Percentiles rank a stretch among this genome's conserved stretches.
phyloP scores from a whole-genome alignment of 2,329 filamentous ascomycete species.

The Blastomyces silverae region DNA sequence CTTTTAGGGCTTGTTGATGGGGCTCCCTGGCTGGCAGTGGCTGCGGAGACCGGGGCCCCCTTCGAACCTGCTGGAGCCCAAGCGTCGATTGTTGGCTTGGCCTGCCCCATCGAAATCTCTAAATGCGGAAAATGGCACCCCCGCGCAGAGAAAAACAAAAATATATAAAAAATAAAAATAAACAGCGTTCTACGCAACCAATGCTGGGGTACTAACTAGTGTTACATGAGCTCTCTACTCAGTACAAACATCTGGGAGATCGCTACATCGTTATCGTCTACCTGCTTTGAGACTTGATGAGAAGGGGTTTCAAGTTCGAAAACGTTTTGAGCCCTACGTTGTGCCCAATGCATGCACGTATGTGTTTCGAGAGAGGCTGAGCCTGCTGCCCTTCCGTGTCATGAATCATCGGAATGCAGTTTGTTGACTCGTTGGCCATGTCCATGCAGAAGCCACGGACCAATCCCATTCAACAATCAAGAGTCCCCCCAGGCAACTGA shows the following conservation, averaged over 20 bases:
- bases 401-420: neutral
- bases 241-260: neutral
- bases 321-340: neutral
- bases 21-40: conserved; percentile 1
- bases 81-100: conserved; percentile 15
- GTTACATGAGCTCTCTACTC: neutral
- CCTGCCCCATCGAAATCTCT: neutral
- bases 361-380: neutral
- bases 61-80: conserved; percentile 7
- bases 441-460: neutral
- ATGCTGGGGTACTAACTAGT: neutral
- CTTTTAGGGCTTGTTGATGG: neutral
- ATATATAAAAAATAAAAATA: no score
- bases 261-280: neutral
- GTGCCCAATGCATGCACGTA: conserved; percentile 3
- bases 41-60: neutral
- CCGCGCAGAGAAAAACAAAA: no score
- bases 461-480: neutral
- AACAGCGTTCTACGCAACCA: neutral
- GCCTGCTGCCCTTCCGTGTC: neutral
- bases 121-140: neutral
- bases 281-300: neutral
- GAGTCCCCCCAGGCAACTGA: neutral
- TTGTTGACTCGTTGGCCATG: neutral
- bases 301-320: neutral